Evolutionary conservation across 805 yeast species (phyloP), one percentile per base, ranked within the genome.

Genomic region (Saccharomyces jurei): DNA sequence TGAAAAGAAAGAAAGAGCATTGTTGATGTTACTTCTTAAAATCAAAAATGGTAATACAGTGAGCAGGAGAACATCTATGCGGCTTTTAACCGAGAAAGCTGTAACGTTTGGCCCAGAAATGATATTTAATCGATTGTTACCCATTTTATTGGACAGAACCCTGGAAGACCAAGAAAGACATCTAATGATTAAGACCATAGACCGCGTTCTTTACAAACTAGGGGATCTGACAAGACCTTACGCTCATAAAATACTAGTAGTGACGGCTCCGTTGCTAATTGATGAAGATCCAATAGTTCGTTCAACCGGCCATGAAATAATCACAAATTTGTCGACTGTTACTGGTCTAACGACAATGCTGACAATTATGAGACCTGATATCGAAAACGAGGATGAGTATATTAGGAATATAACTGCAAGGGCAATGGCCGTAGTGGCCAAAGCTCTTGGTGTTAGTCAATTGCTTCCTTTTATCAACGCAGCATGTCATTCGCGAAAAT

Each of bases 101-200:
- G 70, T 75, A 6, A 73, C 70, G 13, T 81, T 83, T 61, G 97
- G 96, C 0, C 85, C 96, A 0, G 78, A 81, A 49, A 64, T 82
- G 0, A 67, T 91, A 14, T 84, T 91, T 61, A 79, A 81, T 54
- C 83, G 81, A 56, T 75, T 89, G n/a, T 72, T 91, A 14, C 96
- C 97, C 0, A 69, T 92, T 27, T 70, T 91, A 47, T 72, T 86
- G 65, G 96, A 89, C 57, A 82, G 82, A 44, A 69, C 80, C 3
- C 70, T 90, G 28, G 92, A 84, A 59, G 94, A 87, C 49, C 87
- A 83, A 59, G 97, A 92, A 67, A 77, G 96, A 17, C 95, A 89
- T 71, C 67, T 89, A 11, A 73, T 92, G 54, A 86, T 89, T 13
- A 91, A 90, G 67, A 80, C 88, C 8, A 71, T 87, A 13, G 89